phyloP scores from a whole-genome alignment of 2,329 filamentous ascomycete genomes.

The Didymella lethalis region DNA sequence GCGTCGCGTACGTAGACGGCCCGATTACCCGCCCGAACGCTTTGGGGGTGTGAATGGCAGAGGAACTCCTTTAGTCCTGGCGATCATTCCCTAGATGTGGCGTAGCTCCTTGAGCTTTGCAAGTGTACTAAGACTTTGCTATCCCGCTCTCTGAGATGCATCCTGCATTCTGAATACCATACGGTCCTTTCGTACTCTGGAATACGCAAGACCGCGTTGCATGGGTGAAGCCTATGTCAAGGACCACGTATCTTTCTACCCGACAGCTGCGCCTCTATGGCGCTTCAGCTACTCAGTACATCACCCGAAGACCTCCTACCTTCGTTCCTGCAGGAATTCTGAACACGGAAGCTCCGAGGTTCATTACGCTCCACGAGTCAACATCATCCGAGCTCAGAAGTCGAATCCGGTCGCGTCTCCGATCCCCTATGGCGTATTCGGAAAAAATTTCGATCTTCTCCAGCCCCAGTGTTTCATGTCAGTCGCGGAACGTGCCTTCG shows the following conservation, averaged over 20 bases:
- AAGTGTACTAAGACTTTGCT: constrained; percentile 7
- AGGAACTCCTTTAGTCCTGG: constrained; percentile 4
- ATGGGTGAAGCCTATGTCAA: neutral
- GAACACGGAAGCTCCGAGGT: constrained; percentile 4
- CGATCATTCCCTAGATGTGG: constrained; percentile 15
- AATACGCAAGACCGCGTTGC: neutral
- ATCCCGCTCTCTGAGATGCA: constrained; percentile 4
- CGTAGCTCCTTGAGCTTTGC: constrained; percentile 14
- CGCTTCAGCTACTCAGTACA: neutral
- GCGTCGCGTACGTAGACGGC: neutral
- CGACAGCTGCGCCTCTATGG: neutral
- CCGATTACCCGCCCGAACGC: neutral
- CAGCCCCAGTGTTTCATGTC: constrained; percentile 12
- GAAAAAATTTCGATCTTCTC: constrained; percentile 4
- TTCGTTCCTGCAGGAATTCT: neutral
- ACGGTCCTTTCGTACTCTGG: neutral
- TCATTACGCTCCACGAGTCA: constrained; percentile 6
- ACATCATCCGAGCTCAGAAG: neutral
- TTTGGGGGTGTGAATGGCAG: neutral
- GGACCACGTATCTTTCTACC: neutral
- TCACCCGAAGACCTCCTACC: neutral
- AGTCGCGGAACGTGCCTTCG: constrained; percentile 5
- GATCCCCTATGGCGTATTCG: neutral
- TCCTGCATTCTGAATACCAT: neutral
- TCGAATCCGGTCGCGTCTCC: neutral